Evolutionary conservation across 306 rosid species (phyloP), one percentile per base, ranked within the genome.

Genomic region (Leucaena leucocephala): DNA sequence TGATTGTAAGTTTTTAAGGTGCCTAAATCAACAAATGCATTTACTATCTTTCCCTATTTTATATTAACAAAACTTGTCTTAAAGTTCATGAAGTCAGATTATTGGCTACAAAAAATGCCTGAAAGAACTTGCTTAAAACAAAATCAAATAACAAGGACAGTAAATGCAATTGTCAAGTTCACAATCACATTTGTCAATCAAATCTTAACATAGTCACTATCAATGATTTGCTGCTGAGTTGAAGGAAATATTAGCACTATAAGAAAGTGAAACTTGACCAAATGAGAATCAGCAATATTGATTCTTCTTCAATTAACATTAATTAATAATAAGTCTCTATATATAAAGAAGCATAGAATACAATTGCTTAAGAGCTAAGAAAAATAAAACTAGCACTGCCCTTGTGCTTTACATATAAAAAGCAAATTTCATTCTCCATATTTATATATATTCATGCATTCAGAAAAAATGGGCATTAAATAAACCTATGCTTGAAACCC

Each of bases 401-500:
- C 66, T 73, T 82, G 82, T 50, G 59, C 59, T 54, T 54, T 68
- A 79, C 78, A 76, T 59, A 71, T 69, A 79, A 62, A 87, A 80
- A 27, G 33, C 64, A 22, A 11, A 22, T 22, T 21, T 21, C 36
- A 58, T 58, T 58, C 64, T 58, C 64, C 22, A 8, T 22, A 10
- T 22, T 3, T 21, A 21, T 6, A 52, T 19, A 58, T 58, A 10
- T 58, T 58, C 34, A 58, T 58, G 64, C 64, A 58, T 58, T 58
- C 64, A 58, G 64, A 58, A 58, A 58, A 58, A 7, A 2, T 27
- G 27, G 36, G 35, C 64, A 22, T 8, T 21, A 58, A 58, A 21
- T 21, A 22, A 21, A 58, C 14, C 64, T 58, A 22, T 11, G 64
- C 8, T 21, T 22, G 14, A 22, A 58, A 22, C 64, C 61, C 61